Conservation (phyloP, 441 rosid species). For the Populus trichocarpa region DNA sequence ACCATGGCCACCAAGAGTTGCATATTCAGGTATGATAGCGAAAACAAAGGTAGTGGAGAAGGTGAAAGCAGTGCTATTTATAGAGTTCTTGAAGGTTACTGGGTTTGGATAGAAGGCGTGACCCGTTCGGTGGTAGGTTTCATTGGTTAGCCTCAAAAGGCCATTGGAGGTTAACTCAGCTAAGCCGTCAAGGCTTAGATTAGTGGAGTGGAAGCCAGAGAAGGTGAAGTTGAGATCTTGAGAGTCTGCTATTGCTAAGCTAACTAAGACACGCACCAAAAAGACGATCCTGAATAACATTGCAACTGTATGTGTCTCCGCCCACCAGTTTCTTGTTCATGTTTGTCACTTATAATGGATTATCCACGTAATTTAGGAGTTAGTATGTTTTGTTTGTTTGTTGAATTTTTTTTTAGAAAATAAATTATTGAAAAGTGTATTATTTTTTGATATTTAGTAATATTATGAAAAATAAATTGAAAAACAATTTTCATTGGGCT, state of each 20-base stretch:
- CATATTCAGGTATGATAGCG: conserved; percentile 11
- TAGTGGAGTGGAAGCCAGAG: not conserved
- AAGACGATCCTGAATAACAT: not conserved
- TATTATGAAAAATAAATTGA: too few relatives aligned
- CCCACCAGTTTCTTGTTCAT: too few relatives aligned
- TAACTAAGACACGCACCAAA: not conserved
- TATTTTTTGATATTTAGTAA: too few relatives aligned
- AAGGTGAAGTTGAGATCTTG: conserved; percentile 18
- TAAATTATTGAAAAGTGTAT: too few relatives aligned
- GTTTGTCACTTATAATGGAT: too few relatives aligned
- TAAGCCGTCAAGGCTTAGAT: conserved; percentile 9
- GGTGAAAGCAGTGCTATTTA: too few relatives aligned
- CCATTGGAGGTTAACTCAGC: conserved; percentile 14
- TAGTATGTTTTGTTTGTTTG: fast-evolving
- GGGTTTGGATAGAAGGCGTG: conserved; percentile 8
- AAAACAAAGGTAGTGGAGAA: too few relatives aligned
- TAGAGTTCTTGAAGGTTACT: too few relatives aligned
- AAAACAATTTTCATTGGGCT: fast-evolving
- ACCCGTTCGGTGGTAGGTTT: conserved; percentile 10
- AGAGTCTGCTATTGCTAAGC: not conserved
- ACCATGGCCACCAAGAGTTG: conserved; percentile 30
- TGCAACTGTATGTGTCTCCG: too few relatives aligned
- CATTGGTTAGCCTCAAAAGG: conserved; percentile 20
- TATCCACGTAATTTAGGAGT: too few relatives aligned
- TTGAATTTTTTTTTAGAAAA: too few relatives aligned